These are phyloP conservation scores for Eucommia ulmoides DNA, from an alignment of 257 asterid genomes.

Conservation along the genomic window DNA sequence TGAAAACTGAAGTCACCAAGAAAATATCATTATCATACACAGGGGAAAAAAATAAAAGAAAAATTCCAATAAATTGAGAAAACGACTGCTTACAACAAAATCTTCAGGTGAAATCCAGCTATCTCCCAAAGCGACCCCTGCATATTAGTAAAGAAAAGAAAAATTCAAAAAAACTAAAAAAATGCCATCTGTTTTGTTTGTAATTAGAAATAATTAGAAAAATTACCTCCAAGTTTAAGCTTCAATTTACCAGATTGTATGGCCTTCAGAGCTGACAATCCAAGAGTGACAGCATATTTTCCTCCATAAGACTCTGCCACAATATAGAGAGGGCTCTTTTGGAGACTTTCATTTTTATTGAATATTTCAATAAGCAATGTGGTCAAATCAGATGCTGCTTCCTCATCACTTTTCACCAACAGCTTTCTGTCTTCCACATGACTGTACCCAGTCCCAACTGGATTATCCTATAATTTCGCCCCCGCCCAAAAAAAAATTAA, in stretches of 20 bases:
- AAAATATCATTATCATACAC: not conserved
- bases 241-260: slow-evolving; percentile 53
- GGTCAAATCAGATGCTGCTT: slow-evolving; percentile 76
- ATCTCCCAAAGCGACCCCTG: slow-evolving; percentile 87
- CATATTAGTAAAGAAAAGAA: not conserved
- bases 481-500: not conserved
- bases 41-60: not conserved
- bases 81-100: slow-evolving; percentile 46
- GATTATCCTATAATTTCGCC: slow-evolving; percentile 50
- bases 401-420: slow-evolving; percentile 69
- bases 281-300: slow-evolving; percentile 83
- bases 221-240: slow-evolving; percentile 69
- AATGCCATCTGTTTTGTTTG: not conserved
- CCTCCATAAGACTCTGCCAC: slow-evolving; percentile 98
- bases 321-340: slow-evolving; percentile 62
- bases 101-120: slow-evolving; percentile 97
- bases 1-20: slow-evolving; percentile 42
- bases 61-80: not conserved
- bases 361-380: slow-evolving; percentile 53
- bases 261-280: slow-evolving; percentile 64
- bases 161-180: not conserved
- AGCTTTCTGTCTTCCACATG: slow-evolving; percentile 65
- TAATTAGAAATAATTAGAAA: not conserved
- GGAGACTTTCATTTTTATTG: slow-evolving; percentile 45
- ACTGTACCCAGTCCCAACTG: slow-evolving; percentile 95